phyloP scores from a whole-genome alignment of 176 grass and related monocot species.

The Carex parvula region DNA sequence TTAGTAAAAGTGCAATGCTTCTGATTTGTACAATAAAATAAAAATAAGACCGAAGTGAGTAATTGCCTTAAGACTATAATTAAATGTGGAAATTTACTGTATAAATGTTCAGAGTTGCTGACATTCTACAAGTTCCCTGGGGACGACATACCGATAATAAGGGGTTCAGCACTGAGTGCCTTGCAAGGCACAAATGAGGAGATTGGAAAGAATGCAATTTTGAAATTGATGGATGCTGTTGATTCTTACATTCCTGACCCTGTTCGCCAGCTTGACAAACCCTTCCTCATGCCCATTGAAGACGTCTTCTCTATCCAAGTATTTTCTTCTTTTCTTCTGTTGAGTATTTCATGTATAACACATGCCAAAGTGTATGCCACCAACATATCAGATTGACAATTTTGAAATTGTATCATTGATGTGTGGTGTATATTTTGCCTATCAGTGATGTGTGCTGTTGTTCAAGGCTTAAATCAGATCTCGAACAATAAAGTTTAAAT shows the following conservation, averaged over 20 bases:
- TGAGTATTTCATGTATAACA: neutral
- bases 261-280: conserved; percentile 91
- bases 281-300: conserved; percentile 98
- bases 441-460: neutral
- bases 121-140: conserved; percentile 98
- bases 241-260: conserved; percentile 98
- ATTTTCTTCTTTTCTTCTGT: conserved; percentile 26
- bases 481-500: neutral
- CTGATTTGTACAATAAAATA: neutral
- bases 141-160: conserved; percentile 93
- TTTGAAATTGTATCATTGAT: neutral
- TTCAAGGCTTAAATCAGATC: neutral
- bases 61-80: neutral
- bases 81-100: conserved; percentile 3
- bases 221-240: conserved; percentile 97
- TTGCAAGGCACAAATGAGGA: conserved; percentile 89
- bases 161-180: conserved; percentile 76
- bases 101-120: conserved; percentile 58
- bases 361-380: neutral
- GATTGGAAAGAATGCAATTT: conserved; percentile 77
- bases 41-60: neutral
- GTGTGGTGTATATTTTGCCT: neutral
- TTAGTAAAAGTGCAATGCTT: neutral
- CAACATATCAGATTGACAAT: neutral
- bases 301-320: conserved; percentile 99